Conservation (phyloP, 495 filamentous ascomycete genomes). For the Xylaria grammica region DNA sequence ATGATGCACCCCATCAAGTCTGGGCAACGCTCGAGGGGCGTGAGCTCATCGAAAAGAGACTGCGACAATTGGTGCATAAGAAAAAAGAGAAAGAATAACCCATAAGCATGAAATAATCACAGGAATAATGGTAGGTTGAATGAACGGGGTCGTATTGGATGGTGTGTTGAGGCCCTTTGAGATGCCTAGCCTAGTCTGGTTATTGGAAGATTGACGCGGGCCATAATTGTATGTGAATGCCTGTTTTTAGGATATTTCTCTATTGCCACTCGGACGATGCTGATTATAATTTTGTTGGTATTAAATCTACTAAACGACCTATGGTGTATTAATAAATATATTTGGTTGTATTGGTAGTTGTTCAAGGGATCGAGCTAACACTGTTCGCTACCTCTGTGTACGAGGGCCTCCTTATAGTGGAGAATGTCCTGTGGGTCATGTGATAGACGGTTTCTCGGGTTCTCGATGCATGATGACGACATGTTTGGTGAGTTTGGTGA, state of each 20-base stretch:
- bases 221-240: constrained; percentile 3
- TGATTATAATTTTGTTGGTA: no score
- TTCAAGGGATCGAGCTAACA: no score
- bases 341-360: no score
- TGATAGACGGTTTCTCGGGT: no score
- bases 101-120: neutral
- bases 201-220: neutral
- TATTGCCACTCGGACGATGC: neutral
- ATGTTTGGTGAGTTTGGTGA: neutral
- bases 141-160: neutral
- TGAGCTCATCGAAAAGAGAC: constrained; percentile 69
- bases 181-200: neutral
- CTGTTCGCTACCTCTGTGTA: no score
- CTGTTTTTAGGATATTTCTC: neutral
- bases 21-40: constrained; percentile 76
- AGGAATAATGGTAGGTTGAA: neutral
- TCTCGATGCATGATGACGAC: no score
- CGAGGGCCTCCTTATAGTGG: no score
- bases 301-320: no score
- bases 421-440: no score
- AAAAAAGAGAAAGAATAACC: neutral
- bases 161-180: neutral
- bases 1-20: constrained; percentile 82
- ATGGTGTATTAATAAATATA: no score
- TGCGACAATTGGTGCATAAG: constrained; percentile 61